Evolutionary conservation across 495 filamentous ascomycete species (phyloP).

Genomic region (Penicillium daleae): DNA sequence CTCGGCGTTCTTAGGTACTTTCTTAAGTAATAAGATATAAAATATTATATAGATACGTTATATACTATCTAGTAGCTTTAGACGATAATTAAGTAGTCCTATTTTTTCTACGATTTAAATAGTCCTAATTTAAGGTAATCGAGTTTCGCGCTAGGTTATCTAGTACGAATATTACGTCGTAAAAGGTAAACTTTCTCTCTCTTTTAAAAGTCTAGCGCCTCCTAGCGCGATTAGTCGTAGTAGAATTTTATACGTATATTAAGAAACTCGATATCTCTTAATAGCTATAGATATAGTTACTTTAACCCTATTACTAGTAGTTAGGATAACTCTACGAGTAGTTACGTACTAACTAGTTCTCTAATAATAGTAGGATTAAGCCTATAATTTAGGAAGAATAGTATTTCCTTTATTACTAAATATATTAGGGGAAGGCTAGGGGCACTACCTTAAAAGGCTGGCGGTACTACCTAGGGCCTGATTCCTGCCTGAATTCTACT

Average conservation of each 20-base stretch:
- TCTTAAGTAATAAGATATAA: constrained; percentile 22
- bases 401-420: constrained; percentile 5
- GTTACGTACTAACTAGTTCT: constrained; percentile 11
- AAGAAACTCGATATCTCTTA: constrained; percentile 23
- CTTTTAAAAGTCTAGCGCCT: constrained; percentile 28
- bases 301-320: constrained; percentile 11
- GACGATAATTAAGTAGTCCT: constrained; percentile 14
- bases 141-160: neutral
- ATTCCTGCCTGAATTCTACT: too few relatives aligned
- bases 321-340: constrained; percentile 1
- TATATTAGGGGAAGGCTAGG: neutral
- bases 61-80: constrained; percentile 20
- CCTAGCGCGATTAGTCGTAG: constrained; percentile 21
- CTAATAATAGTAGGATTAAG: constrained; percentile 13
- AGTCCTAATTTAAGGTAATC: constrained; percentile 1
- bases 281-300: constrained; percentile 22
- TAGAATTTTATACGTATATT: constrained; percentile 21
- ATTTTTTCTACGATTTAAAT: constrained; percentile 14
- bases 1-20: constrained; percentile 11
- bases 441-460: too few relatives aligned
- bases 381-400: constrained; percentile 16
- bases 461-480: too few relatives aligned
- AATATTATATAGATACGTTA: constrained; percentile 14
- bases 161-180: constrained; percentile 12
- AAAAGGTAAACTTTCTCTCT: constrained; percentile 37